Percentiles rank a stretch among this genome's conserved stretches.
Evolutionary conservation across 2,329 filamentous ascomycete species (phyloP).

Genomic region (Sporothrix luriei): DNA sequence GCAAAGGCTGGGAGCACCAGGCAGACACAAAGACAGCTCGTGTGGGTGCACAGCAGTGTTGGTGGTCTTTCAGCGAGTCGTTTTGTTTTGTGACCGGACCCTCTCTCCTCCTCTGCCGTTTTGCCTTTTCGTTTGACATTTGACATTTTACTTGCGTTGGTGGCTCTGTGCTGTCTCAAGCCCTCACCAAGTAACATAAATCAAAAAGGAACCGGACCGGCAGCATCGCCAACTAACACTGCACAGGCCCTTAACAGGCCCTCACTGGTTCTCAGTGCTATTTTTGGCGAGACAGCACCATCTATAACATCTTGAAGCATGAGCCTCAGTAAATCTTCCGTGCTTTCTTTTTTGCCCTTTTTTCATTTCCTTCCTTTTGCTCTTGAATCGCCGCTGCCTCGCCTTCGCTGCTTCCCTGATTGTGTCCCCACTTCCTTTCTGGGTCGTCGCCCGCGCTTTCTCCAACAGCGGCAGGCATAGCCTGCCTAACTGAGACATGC

Average conservation of each 20-base stretch:
- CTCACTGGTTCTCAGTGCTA: background rate
- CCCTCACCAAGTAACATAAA: background rate
- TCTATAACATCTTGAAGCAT: background rate
- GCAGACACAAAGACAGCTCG: background rate
- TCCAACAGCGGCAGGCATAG: slow-evolving; percentile 11
- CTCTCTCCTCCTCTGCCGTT: background rate
- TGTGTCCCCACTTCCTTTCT: background rate
- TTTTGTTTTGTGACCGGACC: background rate
- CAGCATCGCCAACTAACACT: background rate
- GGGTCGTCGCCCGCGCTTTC: background rate
- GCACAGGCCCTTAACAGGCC: background rate
- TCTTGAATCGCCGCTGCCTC: background rate
- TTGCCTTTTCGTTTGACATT: background rate
- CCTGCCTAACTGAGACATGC: slow-evolving; percentile 28
- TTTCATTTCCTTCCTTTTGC: background rate
- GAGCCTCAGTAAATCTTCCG: background rate
- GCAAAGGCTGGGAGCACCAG: slow-evolving; percentile 22
- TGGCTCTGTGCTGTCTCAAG: background rate
- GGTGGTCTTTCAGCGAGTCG: background rate
- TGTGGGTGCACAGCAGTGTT: slow-evolving; percentile 10
- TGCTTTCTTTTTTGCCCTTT: background rate
- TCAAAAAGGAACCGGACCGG: background rate
- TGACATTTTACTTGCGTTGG: background rate
- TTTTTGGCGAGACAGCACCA: slow-evolving; percentile 16
- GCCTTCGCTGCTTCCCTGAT: background rate